Conservation (phyloP, 2,329 filamentous ascomycete genomes). For the Lasiodiplodia hormozganensis region DNA sequence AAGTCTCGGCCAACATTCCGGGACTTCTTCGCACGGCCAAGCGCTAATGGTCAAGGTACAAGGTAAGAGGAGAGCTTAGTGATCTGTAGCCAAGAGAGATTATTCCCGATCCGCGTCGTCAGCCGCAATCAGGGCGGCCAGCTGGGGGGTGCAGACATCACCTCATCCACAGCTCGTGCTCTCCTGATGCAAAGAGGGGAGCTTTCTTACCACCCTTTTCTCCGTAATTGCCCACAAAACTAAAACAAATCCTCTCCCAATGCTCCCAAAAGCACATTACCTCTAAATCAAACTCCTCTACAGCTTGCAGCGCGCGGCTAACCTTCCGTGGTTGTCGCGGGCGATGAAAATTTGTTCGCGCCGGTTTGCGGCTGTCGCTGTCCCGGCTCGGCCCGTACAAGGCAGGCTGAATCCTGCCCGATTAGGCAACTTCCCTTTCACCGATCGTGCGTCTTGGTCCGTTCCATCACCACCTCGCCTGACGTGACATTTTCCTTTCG, state of each 20-base stretch:
- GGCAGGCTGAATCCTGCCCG: not conserved
- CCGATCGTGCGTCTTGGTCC: conserved; percentile 31
- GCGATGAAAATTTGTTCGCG: conserved; percentile 10
- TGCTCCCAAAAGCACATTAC: not conserved
- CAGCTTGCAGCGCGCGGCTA: not conserved
- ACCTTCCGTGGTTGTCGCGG: not conserved
- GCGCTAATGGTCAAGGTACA: not conserved
- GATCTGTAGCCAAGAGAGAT: conserved; percentile 11
- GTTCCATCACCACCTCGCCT: conserved; percentile 40
- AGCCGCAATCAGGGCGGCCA: conserved; percentile 9
- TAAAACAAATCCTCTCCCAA: not conserved
- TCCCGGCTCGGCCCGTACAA: conserved; percentile 27
- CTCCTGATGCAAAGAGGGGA: conserved; percentile 10
- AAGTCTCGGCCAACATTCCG: conserved; percentile 13
- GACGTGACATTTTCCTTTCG: conserved; percentile 39
- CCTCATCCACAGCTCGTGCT: conserved; percentile 13
- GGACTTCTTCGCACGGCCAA: conserved; percentile 17
- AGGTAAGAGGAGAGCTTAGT: conserved; percentile 8
- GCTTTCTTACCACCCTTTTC: not conserved
- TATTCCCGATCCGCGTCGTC: conserved; percentile 6
- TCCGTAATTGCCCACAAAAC: conserved; percentile 2
- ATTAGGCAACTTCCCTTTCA: conserved; percentile 29
- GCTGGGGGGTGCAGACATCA: conserved; percentile 8
- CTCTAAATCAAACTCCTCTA: conserved; percentile 3
- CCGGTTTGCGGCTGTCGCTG: conserved; percentile 13